Percentiles rank a stretch among this genome's conserved stretches.
Evolutionary conservation across 495 filamentous ascomycete genomes (phyloP).

Genomic region (Podospora pseudocomata): DNA sequence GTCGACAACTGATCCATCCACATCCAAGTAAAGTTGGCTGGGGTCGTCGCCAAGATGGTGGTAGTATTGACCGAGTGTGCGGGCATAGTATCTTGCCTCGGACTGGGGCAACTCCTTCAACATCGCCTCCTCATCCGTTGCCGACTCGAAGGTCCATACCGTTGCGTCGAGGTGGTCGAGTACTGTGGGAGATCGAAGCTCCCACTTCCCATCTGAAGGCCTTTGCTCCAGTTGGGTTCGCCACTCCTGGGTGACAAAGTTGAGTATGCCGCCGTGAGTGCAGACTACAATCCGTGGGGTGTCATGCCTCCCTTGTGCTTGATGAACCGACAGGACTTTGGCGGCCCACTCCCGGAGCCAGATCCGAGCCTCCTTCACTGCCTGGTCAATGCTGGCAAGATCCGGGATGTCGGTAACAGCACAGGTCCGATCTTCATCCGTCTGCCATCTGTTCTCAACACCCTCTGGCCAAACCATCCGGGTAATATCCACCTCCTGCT

Average conservation of each 20-base stretch:
- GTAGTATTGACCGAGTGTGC: not conserved
- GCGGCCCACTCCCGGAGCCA: not conserved
- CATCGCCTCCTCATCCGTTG: not conserved
- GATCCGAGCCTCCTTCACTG: not conserved
- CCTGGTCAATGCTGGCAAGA: not conserved
- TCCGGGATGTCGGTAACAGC: not conserved
- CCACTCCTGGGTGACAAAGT: not conserved
- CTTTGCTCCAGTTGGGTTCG: not conserved
- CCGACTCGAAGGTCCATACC: not conserved
- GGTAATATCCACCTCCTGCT: not conserved
- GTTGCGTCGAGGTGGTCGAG: not conserved
- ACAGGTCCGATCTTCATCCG: not conserved
- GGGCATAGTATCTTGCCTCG: not conserved
- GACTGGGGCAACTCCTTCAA: not conserved
- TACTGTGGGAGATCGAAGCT: not conserved
- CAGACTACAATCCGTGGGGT: not conserved
- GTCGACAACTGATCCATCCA: not conserved
- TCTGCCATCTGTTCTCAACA: not conserved
- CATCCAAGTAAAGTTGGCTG: not conserved
- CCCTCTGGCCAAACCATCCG: not conserved
- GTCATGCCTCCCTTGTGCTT: not conserved
- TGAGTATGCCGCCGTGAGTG: not conserved
- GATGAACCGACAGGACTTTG: not conserved
- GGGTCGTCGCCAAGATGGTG: not conserved
- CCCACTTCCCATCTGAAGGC: not conserved